Percentiles rank a stretch among this genome's conserved stretches.
Evolutionary conservation across 1,284 basidiomycete species (phyloP).

Genomic region (Ganoderma sp.): DNA sequence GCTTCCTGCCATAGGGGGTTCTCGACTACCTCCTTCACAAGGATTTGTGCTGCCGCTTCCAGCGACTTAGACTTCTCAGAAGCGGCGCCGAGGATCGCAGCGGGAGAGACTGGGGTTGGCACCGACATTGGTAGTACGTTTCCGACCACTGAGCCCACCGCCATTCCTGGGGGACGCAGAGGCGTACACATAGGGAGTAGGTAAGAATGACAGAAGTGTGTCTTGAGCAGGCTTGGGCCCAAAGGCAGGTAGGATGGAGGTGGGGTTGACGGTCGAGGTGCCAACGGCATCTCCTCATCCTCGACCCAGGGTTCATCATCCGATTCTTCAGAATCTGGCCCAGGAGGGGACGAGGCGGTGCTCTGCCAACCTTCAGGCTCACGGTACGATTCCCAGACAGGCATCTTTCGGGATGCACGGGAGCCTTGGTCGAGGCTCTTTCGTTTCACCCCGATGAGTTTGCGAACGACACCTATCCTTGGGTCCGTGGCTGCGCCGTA

Average conservation of each 20-base stretch:
- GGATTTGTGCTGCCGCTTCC: slow-evolving; percentile 64
- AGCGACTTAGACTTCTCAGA: slow-evolving; percentile 67
- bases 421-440: slow-evolving; percentile 47
- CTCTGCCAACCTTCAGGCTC: slow-evolving; percentile 55
- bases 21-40: slow-evolving; percentile 71
- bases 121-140: slow-evolving; percentile 58
- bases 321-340: slow-evolving; percentile 41
- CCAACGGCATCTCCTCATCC: slow-evolving; percentile 45
- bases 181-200: slow-evolving; percentile 64
- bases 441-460: slow-evolving; percentile 69
- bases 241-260: slow-evolving; percentile 70
- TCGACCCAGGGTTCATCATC: slow-evolving; percentile 47
- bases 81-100: slow-evolving; percentile 62
- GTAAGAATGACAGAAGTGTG: slow-evolving; percentile 65
- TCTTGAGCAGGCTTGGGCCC: slow-evolving; percentile 67
- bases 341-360: slow-evolving; percentile 36
- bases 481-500: slow-evolving; percentile 71
- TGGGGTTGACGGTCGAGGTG: slow-evolving; percentile 68
- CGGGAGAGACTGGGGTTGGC: slow-evolving; percentile 80
- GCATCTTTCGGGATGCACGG: slow-evolving; percentile 40
- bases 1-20: slow-evolving; percentile 69
- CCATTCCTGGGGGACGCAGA: slow-evolving; percentile 59
- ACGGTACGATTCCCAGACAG: slow-evolving; percentile 44
- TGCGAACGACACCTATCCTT: slow-evolving; percentile 64
- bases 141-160: slow-evolving; percentile 49